phyloP scores from a whole-genome alignment of 2,329 filamentous ascomycete genomes.

The Penicillium sp. region DNA sequence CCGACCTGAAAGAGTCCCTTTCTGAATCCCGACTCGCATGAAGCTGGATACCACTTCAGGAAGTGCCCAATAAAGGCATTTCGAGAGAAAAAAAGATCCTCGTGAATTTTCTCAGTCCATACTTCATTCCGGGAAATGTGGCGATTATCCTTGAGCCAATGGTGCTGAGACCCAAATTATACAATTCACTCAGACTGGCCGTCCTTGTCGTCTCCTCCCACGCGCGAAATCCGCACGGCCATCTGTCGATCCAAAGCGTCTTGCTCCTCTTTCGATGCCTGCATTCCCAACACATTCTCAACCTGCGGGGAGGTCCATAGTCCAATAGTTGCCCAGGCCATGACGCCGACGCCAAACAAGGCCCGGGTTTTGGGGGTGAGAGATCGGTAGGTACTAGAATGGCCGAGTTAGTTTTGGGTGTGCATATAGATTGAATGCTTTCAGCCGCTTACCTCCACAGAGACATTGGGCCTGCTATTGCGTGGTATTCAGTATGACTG shows the following conservation, averaged over 20 bases:
- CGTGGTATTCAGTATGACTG: background rate
- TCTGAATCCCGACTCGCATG: background rate
- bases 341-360: constrained; percentile 72
- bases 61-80: no score
- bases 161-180: background rate
- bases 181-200: constrained; percentile 18
- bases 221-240: constrained; percentile 38
- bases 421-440: background rate
- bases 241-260: constrained; percentile 60
- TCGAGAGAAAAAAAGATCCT: no score
- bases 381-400: constrained; percentile 67
- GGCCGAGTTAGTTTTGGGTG: background rate
- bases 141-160: no score
- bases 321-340: constrained; percentile 75
- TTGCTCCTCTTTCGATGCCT: constrained; percentile 73
- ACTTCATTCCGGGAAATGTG: no score
- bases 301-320: constrained; percentile 74
- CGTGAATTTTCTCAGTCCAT: no score
- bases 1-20: background rate
- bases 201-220: constrained; percentile 32
- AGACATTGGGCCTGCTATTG: constrained; percentile 33
- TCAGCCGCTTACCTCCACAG: constrained; percentile 44
- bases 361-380: constrained; percentile 73
- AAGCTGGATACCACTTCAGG: background rate
- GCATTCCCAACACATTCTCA: constrained; percentile 74